Evolutionary conservation across 2,329 filamentous ascomycete species (phyloP).

Genomic region (Colletotrichum navitas): DNA sequence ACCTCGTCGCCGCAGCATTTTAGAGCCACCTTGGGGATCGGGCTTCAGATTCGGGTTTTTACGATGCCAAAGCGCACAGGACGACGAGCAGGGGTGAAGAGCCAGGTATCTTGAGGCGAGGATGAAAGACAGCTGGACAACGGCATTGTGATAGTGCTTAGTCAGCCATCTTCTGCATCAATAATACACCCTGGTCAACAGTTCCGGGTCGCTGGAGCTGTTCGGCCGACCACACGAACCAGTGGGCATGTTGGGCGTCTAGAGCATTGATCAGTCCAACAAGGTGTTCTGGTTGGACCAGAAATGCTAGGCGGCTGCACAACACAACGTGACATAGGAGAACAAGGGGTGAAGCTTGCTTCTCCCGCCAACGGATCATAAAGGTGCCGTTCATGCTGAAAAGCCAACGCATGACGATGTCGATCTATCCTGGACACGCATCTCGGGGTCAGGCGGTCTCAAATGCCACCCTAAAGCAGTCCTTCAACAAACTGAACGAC

Average conservation of each 20-base stretch:
- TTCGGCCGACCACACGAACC: slow-evolving; percentile 30
- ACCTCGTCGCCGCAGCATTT: background rate
- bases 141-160: background rate
- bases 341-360: slow-evolving; percentile 40
- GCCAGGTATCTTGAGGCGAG: background rate
- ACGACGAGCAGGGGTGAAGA: background rate
- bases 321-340: slow-evolving; percentile 43
- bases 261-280: slow-evolving; percentile 28
- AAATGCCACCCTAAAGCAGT: slow-evolving; percentile 39
- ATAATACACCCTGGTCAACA: slow-evolving; percentile 45
- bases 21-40: background rate
- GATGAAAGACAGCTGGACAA: background rate
- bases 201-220: slow-evolving; percentile 12
- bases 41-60: background rate
- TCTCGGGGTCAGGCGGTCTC: slow-evolving; percentile 28
- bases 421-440: slow-evolving; percentile 23
- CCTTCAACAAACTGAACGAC: slow-evolving; percentile 6
- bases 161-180: slow-evolving; percentile 37
- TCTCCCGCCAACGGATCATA: slow-evolving; percentile 31
- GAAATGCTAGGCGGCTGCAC: slow-evolving; percentile 40
- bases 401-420: slow-evolving; percentile 41
- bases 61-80: background rate
- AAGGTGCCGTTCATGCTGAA: slow-evolving; percentile 40
- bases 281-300: slow-evolving; percentile 44
- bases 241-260: slow-evolving; percentile 19